Conservation (phyloP, 2,329 filamentous ascomycete genomes). For the Arthrinium puccinioides region DNA sequence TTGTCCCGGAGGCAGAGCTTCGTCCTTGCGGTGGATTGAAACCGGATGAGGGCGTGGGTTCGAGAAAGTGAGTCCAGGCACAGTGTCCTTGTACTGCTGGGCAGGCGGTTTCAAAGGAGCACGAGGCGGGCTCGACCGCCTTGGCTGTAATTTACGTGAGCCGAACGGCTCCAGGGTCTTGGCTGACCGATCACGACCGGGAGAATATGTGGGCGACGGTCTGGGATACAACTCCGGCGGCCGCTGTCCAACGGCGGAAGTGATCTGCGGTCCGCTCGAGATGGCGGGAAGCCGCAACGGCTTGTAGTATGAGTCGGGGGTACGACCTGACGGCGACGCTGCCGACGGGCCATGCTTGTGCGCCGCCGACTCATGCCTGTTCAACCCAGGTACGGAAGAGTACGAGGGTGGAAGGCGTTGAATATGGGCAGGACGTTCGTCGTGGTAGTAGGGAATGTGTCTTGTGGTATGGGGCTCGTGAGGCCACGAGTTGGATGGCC, state of each 20-base stretch:
- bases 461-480: constrained; percentile 1
- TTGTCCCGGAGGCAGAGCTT: neutral
- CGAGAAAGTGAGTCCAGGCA: neutral
- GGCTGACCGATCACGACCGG: constrained; percentile 2
- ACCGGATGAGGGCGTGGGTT: neutral
- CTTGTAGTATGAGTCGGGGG: too few relatives aligned
- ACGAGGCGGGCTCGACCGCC: neutral
- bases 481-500: constrained; percentile 5
- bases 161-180: too few relatives aligned
- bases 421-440: constrained; percentile 3
- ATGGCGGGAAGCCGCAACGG: too few relatives aligned
- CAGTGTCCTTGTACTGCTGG: neutral
- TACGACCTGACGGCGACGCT: too few relatives aligned
- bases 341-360: too few relatives aligned
- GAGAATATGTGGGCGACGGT: constrained; percentile 1
- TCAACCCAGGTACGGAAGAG: neutral
- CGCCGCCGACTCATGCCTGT: neutral
- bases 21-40: neutral
- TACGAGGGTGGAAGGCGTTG: constrained; percentile 3
- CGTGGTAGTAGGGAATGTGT: constrained; percentile 3
- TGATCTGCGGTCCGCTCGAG: neutral
- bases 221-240: constrained; percentile 1
- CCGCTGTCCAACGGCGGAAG: neutral
- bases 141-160: too few relatives aligned
- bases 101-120: constrained; percentile 1